Conservation (phyloP, 2,329 filamentous ascomycete genomes). For the Fusarium sp. region DNA sequence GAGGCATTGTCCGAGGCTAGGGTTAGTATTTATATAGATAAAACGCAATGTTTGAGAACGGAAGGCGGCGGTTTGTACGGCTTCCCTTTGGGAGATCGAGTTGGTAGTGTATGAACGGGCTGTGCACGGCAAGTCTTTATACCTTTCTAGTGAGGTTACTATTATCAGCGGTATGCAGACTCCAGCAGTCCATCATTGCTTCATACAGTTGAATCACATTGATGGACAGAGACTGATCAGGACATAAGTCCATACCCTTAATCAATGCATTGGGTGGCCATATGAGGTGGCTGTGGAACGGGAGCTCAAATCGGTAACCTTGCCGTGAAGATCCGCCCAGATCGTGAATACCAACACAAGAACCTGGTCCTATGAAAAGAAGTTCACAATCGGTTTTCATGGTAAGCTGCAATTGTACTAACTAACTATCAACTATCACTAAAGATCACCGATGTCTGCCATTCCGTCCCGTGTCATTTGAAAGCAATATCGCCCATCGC, state of each 20-base stretch:
- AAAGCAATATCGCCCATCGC: too few relatives aligned
- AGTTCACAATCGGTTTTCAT: too few relatives aligned
- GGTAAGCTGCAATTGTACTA: too few relatives aligned
- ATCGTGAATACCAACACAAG: not conserved
- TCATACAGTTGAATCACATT: not conserved
- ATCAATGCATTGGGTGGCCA: not conserved
- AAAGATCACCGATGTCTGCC: too few relatives aligned
- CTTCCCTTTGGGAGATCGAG: fast-evolving
- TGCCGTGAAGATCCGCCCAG: not conserved
- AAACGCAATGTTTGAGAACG: not conserved
- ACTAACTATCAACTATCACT: too few relatives aligned
- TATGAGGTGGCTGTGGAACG: not conserved
- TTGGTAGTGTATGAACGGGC: not conserved
- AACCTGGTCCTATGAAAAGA: too few relatives aligned
- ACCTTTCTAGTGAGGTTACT: not conserved
- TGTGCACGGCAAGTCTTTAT: not conserved
- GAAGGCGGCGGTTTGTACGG: not conserved
- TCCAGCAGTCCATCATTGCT: fast-evolving
- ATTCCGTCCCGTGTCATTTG: too few relatives aligned
- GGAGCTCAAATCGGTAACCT: fast-evolving
- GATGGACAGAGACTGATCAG: fast-evolving
- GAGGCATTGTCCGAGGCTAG: too few relatives aligned
- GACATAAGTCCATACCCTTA: not conserved
- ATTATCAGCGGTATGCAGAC: not conserved
- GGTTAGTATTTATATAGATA: too few relatives aligned